These are phyloP conservation scores for Fusarium floridanum DNA, from an alignment of 2,329 filamentous ascomycete genomes.

Conservation along the genomic window DNA sequence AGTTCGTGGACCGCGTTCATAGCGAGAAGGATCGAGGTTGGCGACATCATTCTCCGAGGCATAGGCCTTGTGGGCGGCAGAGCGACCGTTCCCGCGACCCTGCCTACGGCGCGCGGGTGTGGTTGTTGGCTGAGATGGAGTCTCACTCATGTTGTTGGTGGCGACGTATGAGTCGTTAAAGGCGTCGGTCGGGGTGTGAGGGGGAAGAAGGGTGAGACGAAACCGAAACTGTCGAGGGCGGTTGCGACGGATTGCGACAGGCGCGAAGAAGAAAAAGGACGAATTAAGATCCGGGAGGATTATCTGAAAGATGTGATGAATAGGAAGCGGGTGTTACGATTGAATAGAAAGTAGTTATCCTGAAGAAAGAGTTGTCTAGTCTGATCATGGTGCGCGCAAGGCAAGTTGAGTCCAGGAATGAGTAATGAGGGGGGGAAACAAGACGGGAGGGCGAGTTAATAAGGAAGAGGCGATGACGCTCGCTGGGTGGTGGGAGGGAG, in stretches of 20 bases:
- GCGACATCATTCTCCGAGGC: constrained; percentile 68
- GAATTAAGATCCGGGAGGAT: constrained; percentile 37
- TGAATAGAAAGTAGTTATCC: constrained; percentile 38
- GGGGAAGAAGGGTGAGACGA: constrained; percentile 12
- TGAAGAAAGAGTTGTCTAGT: constrained; percentile 36
- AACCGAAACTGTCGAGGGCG: constrained; percentile 4
- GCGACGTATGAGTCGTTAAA: constrained; percentile 10
- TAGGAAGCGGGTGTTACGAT: constrained; percentile 30
- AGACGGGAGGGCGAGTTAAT: constrained; percentile 30
- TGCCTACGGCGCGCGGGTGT: constrained; percentile 55
- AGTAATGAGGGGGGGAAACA: constrained; percentile 30
- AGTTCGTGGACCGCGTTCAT: constrained; percentile 57
- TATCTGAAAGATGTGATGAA: constrained; percentile 34
- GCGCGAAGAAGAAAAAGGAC: constrained; percentile 12
- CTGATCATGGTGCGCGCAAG: constrained; percentile 43
- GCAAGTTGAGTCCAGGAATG: constrained; percentile 31
- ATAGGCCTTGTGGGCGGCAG: constrained; percentile 65
- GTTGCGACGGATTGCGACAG: constrained; percentile 32
- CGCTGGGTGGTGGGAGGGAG: constrained; percentile 14
- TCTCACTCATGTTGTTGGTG: constrained; percentile 50
- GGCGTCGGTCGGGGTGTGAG: background rate
- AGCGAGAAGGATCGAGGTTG: constrained; percentile 49
- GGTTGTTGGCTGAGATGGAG: constrained; percentile 49
- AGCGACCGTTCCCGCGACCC: constrained; percentile 57
- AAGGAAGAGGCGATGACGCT: constrained; percentile 40